These are phyloP conservation scores for Volvox carteri DNA, from an alignment of 163 green algal genomes.

Conservation along the genomic window DNA sequence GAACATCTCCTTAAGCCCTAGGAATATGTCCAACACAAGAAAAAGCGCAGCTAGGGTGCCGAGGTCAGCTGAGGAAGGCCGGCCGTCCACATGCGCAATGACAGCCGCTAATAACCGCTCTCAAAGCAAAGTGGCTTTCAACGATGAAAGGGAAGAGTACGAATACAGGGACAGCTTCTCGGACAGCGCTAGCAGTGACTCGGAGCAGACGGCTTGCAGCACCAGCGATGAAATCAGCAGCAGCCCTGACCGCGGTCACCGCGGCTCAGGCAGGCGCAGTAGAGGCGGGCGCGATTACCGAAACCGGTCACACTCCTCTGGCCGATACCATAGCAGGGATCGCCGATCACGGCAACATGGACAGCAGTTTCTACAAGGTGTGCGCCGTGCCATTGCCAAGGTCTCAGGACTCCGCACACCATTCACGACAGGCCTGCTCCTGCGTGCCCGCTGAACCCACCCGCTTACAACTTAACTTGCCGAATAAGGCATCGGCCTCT, in stretches of 20 bases:
- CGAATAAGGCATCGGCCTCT: too few species aligned
- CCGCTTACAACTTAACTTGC: too few species aligned
- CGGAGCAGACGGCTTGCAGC: not conserved
- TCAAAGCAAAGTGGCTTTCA: constrained; percentile 14
- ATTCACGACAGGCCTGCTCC: too few species aligned
- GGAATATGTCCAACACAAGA: too few species aligned
- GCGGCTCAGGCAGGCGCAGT: not conserved
- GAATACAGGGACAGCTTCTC: not conserved
- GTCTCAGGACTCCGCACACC: too few species aligned
- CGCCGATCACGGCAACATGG: not conserved
- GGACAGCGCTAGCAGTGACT: not conserved
- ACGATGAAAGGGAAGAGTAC: constrained; percentile 11
- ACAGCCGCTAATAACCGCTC: constrained; percentile 32
- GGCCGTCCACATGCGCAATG: too few species aligned
- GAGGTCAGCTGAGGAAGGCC: too few species aligned
- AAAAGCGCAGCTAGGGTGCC: too few species aligned
- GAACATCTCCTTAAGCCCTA: too few species aligned
- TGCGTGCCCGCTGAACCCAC: too few species aligned
- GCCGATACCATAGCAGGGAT: not conserved
- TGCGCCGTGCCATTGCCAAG: too few species aligned
- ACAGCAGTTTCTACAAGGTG: not conserved
- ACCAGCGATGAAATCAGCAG: constrained; percentile 30
- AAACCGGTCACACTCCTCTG: not conserved
- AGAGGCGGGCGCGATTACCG: not conserved
- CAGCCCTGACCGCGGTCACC: not conserved